Evolutionary conservation across 345 rosid genomes (phyloP), one percentile per base, ranked within the genome.

Genomic region (Chamaenerion angustifolium): DNA sequence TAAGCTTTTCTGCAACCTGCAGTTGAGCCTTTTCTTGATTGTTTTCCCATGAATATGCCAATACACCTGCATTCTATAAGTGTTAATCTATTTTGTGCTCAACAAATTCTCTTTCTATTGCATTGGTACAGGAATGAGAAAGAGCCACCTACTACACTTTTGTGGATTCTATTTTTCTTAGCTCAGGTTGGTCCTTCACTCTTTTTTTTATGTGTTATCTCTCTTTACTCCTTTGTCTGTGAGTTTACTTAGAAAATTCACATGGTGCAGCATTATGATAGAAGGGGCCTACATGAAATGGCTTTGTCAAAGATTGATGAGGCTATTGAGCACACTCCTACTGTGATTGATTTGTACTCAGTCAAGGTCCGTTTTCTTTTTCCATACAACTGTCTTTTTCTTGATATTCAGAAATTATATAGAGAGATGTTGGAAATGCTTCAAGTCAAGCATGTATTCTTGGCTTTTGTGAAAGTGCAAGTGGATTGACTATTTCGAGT

Each of bases 301-400:
- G 94, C 97, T 59, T 72, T 93, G 56, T 57, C 70, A 48, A 93
- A 82, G 75, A 85, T 88, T 65, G 78, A 88, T 8, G 94, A 85
- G 78, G 97, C 97, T 58, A 82, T 93, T 55, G 69, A 64, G 58
- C 97, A 88, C 66, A 93, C 99, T 47, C 99, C 97, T 16, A 93
- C 99, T 19, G 95, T 93, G 52, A 93, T 93, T 73, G 97, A 93
- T 75, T 68, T 88, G 57, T 93, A 93, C 56, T 85, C 81, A 1
- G 87, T 75, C 60, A 93, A 93, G 99, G 99, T 93, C 64, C 62
- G 72, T 40, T 31, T 31, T 21, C 25, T 21, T 31, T 31, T 31
- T 31, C 37, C 37, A 31, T 63, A 70, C 40, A 11, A 3, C 5
- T 12, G 40, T 56, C 25, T 45, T 21, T 31, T 13, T 40, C 40